phyloP scores from a whole-genome alignment of 768 basidiomycete species.

The Fistulinella prunicolor region DNA sequence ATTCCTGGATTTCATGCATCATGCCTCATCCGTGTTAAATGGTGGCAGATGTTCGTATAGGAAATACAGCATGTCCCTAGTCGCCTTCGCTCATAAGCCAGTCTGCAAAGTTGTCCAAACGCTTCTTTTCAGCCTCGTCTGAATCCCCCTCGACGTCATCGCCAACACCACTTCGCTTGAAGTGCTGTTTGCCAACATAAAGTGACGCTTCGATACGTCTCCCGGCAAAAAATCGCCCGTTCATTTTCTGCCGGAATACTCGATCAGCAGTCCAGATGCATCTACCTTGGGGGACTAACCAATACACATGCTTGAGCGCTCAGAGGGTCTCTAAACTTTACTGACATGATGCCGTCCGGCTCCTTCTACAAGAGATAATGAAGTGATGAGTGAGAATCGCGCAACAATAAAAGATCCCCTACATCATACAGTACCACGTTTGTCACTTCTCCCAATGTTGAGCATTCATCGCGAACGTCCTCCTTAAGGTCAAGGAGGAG shows the following conservation, averaged over 20 bases:
- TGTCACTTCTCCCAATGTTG: slow-evolving; percentile 88
- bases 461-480: slow-evolving; percentile 93
- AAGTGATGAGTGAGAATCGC: slow-evolving; percentile 1
- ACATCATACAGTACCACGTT: slow-evolving; percentile 96
- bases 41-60: background rate
- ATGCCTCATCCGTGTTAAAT: background rate
- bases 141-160: slow-evolving; percentile 63
- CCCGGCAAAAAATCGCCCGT: slow-evolving; percentile 87
- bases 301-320: slow-evolving; percentile 90
- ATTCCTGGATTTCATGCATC: no score
- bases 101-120: slow-evolving; percentile 82
- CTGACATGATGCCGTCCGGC: slow-evolving; percentile 89
- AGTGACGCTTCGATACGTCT: slow-evolving; percentile 78
- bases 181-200: slow-evolving; percentile 79
- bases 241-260: slow-evolving; percentile 70
- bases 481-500: slow-evolving; percentile 91
- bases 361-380: slow-evolving; percentile 61
- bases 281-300: slow-evolving; percentile 43
- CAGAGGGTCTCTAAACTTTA: slow-evolving; percentile 92
- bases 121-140: slow-evolving; percentile 75
- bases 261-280: background rate
- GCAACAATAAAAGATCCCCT: slow-evolving; percentile 33
- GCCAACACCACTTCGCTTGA: slow-evolving; percentile 67
- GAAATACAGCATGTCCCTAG: slow-evolving; percentile 26
- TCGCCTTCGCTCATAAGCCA: slow-evolving; percentile 87